Evolutionary conservation across 78 protist species (phyloP), one percentile per base, ranked within the genome.

Genomic region (Dictyostelium purpureum): DNA sequence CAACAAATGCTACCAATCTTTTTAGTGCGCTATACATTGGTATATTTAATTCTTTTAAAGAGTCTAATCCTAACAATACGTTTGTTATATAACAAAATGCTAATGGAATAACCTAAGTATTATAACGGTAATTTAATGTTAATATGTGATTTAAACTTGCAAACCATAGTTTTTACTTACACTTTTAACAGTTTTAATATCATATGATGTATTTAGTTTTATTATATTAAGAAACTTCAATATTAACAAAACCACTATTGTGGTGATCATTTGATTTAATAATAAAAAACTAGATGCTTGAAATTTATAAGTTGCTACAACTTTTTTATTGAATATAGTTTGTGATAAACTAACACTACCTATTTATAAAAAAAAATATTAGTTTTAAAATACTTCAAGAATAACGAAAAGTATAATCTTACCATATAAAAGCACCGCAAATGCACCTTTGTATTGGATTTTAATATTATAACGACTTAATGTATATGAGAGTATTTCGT

Each of bases 11-110:
- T 0, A 85, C 92, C 37, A 85, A 85, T 31, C 92, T 31, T 45
- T 85, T 85, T 7, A 85, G 28, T 45, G 82, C 82, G n/a, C 92
- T 85, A 59, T 85, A 85, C 92, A 85, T 85, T 73, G 92, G 92
- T 43, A 85, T 85, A 73, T 85, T 85, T 45, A 85, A 52, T 73
- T 59, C 18, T 61, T 59, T 59, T 42, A 85, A 59, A 18, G 75
- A 56, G 31, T 59, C 80, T 37, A 85, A 73, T 45, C 92, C 92
- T 11, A 85, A 59, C 7, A 85, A 73, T 43, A 85, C 92, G 59
- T 85, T 85, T 4, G 73, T 43, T 18, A 85, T 51, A 73, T 85
- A 85, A 73, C 92, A 85, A 38, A 85, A 42, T 45, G 92, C 71
- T 85, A 85, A 73, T 70, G 92, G 92, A 21, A 47, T 26, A 9